phyloP scores from a whole-genome alignment of 148 eudicot genomes.

The Dianthus caryophyllus region DNA sequence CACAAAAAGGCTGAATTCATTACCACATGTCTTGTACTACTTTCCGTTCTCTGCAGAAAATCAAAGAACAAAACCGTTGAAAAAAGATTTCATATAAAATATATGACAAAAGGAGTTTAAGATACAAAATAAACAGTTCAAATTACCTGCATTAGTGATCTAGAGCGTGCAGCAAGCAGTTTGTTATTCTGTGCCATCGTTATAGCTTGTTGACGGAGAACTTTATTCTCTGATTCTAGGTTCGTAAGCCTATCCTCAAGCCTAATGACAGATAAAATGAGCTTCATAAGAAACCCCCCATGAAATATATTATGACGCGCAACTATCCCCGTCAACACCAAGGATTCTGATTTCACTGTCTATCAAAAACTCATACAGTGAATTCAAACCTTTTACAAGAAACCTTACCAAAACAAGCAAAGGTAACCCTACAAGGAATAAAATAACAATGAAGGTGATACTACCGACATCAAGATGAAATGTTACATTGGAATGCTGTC shows the following conservation, averaged over 20 bases:
- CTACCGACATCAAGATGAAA: neutral
- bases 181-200: slow-evolving; percentile 76
- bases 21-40: slow-evolving; percentile 46
- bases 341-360: neutral
- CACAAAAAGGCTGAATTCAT: slow-evolving; percentile 22
- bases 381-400: neutral
- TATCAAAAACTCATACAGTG: neutral
- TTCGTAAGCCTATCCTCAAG: slow-evolving; percentile 77
- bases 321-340: neutral
- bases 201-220: slow-evolving; percentile 83
- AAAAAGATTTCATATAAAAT: slow-evolving; percentile 15
- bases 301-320: neutral
- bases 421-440: neutral
- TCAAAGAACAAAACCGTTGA: slow-evolving; percentile 21
- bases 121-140: slow-evolving; percentile 10
- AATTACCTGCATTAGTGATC: slow-evolving; percentile 66
- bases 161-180: slow-evolving; percentile 56
- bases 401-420: neutral
- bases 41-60: slow-evolving; percentile 65
- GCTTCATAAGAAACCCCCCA: slow-evolving; percentile 24
- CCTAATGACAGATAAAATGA: slow-evolving; percentile 39
- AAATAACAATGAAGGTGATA: neutral
- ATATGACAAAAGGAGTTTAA: slow-evolving; percentile 14
- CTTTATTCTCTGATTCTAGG: slow-evolving; percentile 79
- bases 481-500: neutral